A percentile compares a stretch with the other conserved stretches of the same genome.
Evolutionary conservation across 1,139 yeast species (phyloP).

Genomic region (Taiozyma onychis): DNA sequence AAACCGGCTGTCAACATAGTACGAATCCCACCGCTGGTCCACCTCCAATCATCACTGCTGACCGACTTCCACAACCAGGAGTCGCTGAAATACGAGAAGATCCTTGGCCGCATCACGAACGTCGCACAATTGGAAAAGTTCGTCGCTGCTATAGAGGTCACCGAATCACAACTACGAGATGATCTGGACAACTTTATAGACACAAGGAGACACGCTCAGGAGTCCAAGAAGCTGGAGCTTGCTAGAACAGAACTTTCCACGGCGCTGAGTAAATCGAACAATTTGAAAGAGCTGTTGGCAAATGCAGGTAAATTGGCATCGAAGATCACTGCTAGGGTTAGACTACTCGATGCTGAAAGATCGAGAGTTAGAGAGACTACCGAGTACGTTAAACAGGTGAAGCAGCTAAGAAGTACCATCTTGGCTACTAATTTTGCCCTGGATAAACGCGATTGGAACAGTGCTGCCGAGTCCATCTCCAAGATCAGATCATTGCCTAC

Average conservation of each 20-base stretch:
- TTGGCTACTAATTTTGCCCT: constrained; percentile 66
- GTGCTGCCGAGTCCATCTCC: constrained; percentile 62
- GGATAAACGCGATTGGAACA: constrained; percentile 61
- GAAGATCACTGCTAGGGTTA: constrained; percentile 62
- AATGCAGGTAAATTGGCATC: constrained; percentile 63
- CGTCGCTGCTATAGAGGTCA: constrained; percentile 18
- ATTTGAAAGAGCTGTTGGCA: constrained; percentile 45
- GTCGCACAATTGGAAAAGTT: constrained; percentile 20
- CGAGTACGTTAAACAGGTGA: constrained; percentile 60
- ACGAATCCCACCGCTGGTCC: not conserved
- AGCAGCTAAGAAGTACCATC: constrained; percentile 55
- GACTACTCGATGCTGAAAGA: constrained; percentile 67
- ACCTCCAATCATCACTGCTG: not conserved
- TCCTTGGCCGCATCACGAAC: constrained; percentile 15
- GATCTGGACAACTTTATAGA: constrained; percentile 21
- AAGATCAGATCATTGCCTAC: constrained; percentile 53
- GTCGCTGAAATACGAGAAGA: constrained; percentile 15
- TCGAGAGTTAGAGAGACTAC: constrained; percentile 60
- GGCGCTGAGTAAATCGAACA: constrained; percentile 36
- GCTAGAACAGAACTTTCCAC: constrained; percentile 41
- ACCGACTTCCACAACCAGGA: constrained; percentile 6
- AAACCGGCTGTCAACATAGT: not conserved
- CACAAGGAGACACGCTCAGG: constrained; percentile 24
- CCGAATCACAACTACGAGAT: constrained; percentile 17
- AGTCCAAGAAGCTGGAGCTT: constrained; percentile 30